Evolutionary conservation across 768 basidiomycete species (phyloP).

Genomic region (Symmetrospora coprosmae): DNA sequence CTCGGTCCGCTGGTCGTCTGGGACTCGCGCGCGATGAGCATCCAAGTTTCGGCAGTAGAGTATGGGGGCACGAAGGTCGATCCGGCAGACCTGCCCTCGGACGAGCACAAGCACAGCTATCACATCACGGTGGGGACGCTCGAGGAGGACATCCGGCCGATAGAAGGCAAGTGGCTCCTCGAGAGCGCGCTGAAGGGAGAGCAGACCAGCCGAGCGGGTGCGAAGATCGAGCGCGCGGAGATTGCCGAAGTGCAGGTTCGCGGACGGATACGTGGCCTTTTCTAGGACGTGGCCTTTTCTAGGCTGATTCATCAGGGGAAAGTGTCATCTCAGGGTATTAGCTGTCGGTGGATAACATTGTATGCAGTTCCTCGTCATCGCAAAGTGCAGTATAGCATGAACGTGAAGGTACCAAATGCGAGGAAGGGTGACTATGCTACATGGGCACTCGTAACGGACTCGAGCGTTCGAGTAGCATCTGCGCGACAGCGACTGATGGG

Average conservation of each 20-base stretch:
- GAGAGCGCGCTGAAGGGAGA: slow-evolving; percentile 42
- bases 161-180: slow-evolving; percentile 60
- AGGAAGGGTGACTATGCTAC: no score
- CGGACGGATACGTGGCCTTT: slow-evolving; percentile 8
- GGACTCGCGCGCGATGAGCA: slow-evolving; percentile 65
- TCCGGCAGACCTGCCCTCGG: slow-evolving; percentile 34
- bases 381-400: no score
- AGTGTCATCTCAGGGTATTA: no score
- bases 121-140: slow-evolving; percentile 81
- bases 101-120: slow-evolving; percentile 43
- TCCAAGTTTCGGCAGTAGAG: slow-evolving; percentile 52
- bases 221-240: slow-evolving; percentile 27
- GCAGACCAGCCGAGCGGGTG: slow-evolving; percentile 27
- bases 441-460: no score
- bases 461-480: no score
- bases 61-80: slow-evolving; percentile 36
- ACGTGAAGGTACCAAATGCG: no score
- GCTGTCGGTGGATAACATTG: no score
- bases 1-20: slow-evolving; percentile 48
- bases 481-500: no score
- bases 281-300: not conserved
- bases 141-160: slow-evolving; percentile 44
- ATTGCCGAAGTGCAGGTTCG: slow-evolving; percentile 9
- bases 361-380: no score
- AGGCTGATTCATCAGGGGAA: no score